phyloP scores from a whole-genome alignment of 2,329 filamentous ascomycete species.

The Alternaria incomplexa region DNA sequence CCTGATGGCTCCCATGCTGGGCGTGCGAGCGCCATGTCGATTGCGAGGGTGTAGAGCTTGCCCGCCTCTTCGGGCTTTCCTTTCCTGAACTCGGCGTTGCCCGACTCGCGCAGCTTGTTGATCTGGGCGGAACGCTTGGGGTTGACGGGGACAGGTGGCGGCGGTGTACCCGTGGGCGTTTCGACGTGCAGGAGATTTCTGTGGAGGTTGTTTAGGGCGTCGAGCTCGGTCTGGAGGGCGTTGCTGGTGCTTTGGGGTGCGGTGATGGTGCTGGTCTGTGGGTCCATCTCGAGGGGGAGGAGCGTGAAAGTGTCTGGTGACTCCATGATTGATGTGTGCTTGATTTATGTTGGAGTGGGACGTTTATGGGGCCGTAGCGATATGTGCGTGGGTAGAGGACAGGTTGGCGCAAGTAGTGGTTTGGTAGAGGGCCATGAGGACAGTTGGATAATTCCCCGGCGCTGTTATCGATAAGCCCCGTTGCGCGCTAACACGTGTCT shows the following conservation, averaged over 20 bases:
- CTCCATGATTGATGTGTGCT: slow-evolving; percentile 35
- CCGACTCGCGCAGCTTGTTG: slow-evolving; percentile 86
- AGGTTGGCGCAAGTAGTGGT: slow-evolving; percentile 2
- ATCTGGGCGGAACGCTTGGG: slow-evolving; percentile 89
- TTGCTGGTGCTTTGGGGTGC: slow-evolving; percentile 48
- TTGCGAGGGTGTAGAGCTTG: slow-evolving; percentile 80
- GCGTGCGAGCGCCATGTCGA: slow-evolving; percentile 84
- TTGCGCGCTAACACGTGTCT: slow-evolving; percentile 16
- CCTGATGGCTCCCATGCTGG: slow-evolving; percentile 88
- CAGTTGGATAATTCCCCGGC: slow-evolving; percentile 24
- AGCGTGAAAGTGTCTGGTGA: slow-evolving; percentile 74
- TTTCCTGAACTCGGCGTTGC: slow-evolving; percentile 84
- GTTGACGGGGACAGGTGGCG: slow-evolving; percentile 88
- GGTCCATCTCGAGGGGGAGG: slow-evolving; percentile 81
- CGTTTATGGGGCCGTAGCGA: background rate
- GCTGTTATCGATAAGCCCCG: slow-evolving; percentile 25
- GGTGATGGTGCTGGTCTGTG: slow-evolving; percentile 77
- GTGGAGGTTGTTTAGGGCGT: slow-evolving; percentile 79
- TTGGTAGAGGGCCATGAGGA: slow-evolving; percentile 23
- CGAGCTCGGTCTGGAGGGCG: slow-evolving; percentile 59
- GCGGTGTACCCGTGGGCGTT: slow-evolving; percentile 70
- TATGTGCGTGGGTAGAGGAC: background rate
- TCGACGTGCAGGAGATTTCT: slow-evolving; percentile 71
- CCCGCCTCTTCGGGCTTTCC: slow-evolving; percentile 75
- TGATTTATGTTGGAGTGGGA: background rate